A percentile compares a stretch with the other conserved stretches of the same genome.
Conservation (phyloP, 768 basidiomycete species). For the Aureoboletus auriporus region DNA sequence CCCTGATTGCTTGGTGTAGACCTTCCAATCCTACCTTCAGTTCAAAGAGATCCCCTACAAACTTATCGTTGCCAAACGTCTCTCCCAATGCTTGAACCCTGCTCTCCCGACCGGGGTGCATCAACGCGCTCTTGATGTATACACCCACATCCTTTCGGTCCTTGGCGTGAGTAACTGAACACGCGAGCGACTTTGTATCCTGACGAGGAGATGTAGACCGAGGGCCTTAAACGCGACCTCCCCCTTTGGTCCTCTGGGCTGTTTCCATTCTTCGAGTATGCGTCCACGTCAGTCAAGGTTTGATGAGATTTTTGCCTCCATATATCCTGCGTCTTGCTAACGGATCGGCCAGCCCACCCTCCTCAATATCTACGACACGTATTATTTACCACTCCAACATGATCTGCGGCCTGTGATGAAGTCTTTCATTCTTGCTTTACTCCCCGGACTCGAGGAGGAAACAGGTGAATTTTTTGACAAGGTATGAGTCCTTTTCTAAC, state of each 20-base stretch:
- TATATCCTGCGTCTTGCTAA: neutral
- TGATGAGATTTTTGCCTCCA: constrained; percentile 10
- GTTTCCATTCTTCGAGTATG: constrained; percentile 98
- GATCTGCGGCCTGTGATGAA: constrained; percentile 88
- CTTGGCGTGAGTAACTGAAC: constrained; percentile 63
- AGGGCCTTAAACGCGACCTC: constrained; percentile 83
- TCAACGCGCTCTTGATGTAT: constrained; percentile 93
- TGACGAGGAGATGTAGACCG: constrained; percentile 49
- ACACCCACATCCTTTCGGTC: constrained; percentile 85
- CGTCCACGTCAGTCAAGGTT: constrained; percentile 97
- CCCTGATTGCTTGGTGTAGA: constrained; percentile 42
- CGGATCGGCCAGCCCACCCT: constrained; percentile 61
- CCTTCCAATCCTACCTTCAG: constrained; percentile 88
- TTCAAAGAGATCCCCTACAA: constrained; percentile 97
- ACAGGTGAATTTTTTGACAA: constrained; percentile 97
- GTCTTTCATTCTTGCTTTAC: constrained; percentile 86
- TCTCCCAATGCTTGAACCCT: constrained; percentile 97
- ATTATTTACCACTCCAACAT: constrained; percentile 83
- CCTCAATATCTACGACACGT: constrained; percentile 86
- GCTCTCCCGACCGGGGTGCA: constrained; percentile 96
- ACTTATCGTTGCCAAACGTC: constrained; percentile 87
- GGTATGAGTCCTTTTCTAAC: constrained; percentile 31
- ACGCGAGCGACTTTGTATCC: neutral
- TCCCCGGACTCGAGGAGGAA: constrained; percentile 96
- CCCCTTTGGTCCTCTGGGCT: constrained; percentile 93